phyloP scores from a whole-genome alignment of 1,284 basidiomycete genomes.

The Pyrrhoderma noxium region DNA sequence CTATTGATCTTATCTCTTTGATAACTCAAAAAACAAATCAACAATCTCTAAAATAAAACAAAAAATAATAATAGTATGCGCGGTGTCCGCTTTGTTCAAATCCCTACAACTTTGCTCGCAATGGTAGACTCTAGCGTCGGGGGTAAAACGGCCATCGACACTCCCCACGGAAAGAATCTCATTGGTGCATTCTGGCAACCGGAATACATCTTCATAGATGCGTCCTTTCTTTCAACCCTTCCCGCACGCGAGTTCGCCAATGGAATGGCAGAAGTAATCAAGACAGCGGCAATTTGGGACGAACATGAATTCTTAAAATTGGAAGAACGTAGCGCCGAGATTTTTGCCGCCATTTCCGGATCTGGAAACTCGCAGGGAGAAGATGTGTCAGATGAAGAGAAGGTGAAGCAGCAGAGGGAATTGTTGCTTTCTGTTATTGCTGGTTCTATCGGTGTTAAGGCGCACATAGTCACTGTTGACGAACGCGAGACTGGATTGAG shows the following conservation, averaged over 20 bases:
- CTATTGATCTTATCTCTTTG: neutral
- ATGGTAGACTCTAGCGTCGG: slow-evolving; percentile 99
- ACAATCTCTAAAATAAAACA: neutral
- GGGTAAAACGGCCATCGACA: slow-evolving; percentile 98
- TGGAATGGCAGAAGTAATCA: slow-evolving; percentile 98
- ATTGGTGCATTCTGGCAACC: slow-evolving; percentile 99
- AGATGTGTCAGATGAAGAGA: no score
- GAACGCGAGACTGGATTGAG: slow-evolving; percentile 92
- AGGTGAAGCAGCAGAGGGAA: no score
- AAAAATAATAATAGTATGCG: slow-evolving; percentile 56
- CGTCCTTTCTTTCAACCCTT: slow-evolving; percentile 90
- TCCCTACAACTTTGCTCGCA: slow-evolving; percentile 92
- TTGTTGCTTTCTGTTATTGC: slow-evolving; percentile 75
- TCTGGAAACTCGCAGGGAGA: no score
- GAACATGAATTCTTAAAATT: slow-evolving; percentile 80
- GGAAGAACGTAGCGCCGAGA: slow-evolving; percentile 78
- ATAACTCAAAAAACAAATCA: no score
- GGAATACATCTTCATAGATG: slow-evolving; percentile 95
- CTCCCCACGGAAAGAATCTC: slow-evolving; percentile 94
- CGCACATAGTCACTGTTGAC: slow-evolving; percentile 92
- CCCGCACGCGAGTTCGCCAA: slow-evolving; percentile 93
- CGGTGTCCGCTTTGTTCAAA: slow-evolving; percentile 89
- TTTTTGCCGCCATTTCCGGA: slow-evolving; percentile 71
- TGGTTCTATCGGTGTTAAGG: slow-evolving; percentile 86
- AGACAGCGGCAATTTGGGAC: slow-evolving; percentile 97